Percentiles rank a stretch among this genome's conserved stretches.
phyloP scores from a whole-genome alignment of 805 yeast genomes.

The Naumovozyma baii region DNA sequence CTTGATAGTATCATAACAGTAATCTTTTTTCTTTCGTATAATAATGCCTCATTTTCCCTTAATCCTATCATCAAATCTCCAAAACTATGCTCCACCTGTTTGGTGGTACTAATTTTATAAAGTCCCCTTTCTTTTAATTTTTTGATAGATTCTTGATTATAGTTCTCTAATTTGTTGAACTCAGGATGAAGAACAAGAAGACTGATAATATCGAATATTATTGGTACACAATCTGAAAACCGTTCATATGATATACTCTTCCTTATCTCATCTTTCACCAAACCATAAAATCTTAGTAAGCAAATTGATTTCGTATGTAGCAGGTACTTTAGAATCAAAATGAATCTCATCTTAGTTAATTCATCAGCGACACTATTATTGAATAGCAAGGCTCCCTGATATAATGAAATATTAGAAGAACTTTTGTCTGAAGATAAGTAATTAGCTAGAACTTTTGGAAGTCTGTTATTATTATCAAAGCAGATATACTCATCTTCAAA shows the following conservation, averaged over 20 bases:
- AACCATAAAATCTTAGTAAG: slow-evolving; percentile 27
- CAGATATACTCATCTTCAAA: slow-evolving; percentile 27
- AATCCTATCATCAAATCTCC: slow-evolving; percentile 8
- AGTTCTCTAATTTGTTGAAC: slow-evolving; percentile 20
- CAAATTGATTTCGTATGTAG: slow-evolving; percentile 27
- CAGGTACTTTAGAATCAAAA: slow-evolving; percentile 26
- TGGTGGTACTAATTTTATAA: slow-evolving; percentile 4
- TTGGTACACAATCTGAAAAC: slow-evolving; percentile 26
- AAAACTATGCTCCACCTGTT: not conserved
- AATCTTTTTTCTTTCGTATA: slow-evolving; percentile 20
- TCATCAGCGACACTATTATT: slow-evolving; percentile 30
- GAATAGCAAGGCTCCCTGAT: slow-evolving; percentile 30
- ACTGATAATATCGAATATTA: slow-evolving; percentile 27
- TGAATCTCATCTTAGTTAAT: slow-evolving; percentile 28
- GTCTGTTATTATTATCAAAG: slow-evolving; percentile 27
- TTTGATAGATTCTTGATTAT: slow-evolving; percentile 12
- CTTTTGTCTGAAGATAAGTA: slow-evolving; percentile 27
- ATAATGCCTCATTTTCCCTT: slow-evolving; percentile 8
- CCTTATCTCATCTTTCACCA: slow-evolving; percentile 28
- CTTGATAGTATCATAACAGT: slow-evolving; percentile 15
- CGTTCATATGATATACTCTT: slow-evolving; percentile 24
- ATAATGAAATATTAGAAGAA: slow-evolving; percentile 27
- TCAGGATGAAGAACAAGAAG: slow-evolving; percentile 26
- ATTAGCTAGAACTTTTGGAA: slow-evolving; percentile 32
- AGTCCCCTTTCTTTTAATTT: slow-evolving; percentile 21